Conservation (phyloP, 2,329 filamentous ascomycete genomes). For the Colletotrichum abscissum region DNA sequence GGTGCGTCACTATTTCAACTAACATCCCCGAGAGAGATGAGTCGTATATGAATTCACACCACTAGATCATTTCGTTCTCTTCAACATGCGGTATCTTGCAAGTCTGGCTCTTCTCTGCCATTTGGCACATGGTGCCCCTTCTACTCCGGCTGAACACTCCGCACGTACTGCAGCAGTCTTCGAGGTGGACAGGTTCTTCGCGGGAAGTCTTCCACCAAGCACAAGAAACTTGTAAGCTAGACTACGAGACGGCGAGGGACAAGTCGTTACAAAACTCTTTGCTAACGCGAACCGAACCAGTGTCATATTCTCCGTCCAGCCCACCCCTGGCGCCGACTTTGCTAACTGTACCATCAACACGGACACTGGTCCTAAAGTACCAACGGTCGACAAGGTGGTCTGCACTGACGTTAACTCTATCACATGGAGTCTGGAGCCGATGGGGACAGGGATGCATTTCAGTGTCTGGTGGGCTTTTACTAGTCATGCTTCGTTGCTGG, state of each 20-base stretch:
- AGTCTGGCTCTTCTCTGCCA: background rate
- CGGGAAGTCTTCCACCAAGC: slow-evolving; percentile 3
- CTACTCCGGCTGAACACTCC: background rate
- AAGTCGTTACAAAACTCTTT: no score
- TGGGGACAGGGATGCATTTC: slow-evolving; percentile 27
- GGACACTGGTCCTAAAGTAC: slow-evolving; percentile 19
- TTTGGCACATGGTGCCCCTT: background rate
- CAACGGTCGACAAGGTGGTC: slow-evolving; percentile 12
- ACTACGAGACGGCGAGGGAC: background rate
- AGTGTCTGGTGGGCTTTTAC: slow-evolving; percentile 33
- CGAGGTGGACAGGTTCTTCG: slow-evolving; percentile 17
- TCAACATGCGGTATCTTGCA: slow-evolving; percentile 7
- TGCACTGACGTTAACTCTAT: slow-evolving; percentile 21
- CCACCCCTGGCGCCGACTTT: slow-evolving; percentile 23
- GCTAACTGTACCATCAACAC: slow-evolving; percentile 26
- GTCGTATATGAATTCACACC: no score
- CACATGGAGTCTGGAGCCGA: slow-evolving; percentile 26
- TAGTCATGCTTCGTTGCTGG: slow-evolving; percentile 12
- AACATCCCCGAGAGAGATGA: background rate
- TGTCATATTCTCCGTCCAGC: slow-evolving; percentile 14
- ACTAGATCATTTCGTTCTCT: no score
- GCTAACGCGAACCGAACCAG: background rate
- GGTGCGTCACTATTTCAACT: background rate
- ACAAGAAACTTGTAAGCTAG: slow-evolving; percentile 29
- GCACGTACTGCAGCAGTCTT: slow-evolving; percentile 3